phyloP scores from a whole-genome alignment of 164 flowering plant genomes.

The Piper betle region DNA sequence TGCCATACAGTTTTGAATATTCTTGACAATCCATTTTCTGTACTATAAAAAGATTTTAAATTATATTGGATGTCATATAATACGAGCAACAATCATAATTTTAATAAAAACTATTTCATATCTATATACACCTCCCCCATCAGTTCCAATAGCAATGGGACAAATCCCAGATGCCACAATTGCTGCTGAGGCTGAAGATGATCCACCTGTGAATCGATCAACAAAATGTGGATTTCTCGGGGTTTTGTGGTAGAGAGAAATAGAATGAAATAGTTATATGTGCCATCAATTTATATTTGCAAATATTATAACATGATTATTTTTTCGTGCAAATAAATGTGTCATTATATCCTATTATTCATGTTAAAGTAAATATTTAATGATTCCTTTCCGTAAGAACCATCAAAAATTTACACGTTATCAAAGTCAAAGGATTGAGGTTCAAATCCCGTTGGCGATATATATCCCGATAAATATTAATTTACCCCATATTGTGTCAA shows the following conservation, averaged over 20 bases:
- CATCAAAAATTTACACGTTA: too few species aligned
- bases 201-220: slow-evolving; percentile 92
- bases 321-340: background rate
- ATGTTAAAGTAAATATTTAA: too few species aligned
- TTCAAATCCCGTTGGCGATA: too few species aligned
- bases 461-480: too few species aligned
- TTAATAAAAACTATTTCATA: background rate
- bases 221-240: slow-evolving; percentile 80
- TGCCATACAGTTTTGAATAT: too few species aligned
- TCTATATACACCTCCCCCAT: slow-evolving; percentile 72
- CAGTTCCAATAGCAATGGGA: slow-evolving; percentile 92
- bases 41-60: too few species aligned
- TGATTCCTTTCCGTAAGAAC: too few species aligned
- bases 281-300: background rate
- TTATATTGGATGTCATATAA: background rate
- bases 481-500: too few species aligned
- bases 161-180: slow-evolving; percentile 88
- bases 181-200: slow-evolving; percentile 96
- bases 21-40: background rate
- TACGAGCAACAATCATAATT: background rate
- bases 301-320: background rate
- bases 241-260: slow-evolving; percentile 32
- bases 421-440: too few species aligned
- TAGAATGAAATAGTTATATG: background rate
- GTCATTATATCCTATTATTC: too few species aligned